These are phyloP conservation scores for Boletus insuetus DNA, from an alignment of 768 basidiomycete species.

Conservation along the genomic window DNA sequence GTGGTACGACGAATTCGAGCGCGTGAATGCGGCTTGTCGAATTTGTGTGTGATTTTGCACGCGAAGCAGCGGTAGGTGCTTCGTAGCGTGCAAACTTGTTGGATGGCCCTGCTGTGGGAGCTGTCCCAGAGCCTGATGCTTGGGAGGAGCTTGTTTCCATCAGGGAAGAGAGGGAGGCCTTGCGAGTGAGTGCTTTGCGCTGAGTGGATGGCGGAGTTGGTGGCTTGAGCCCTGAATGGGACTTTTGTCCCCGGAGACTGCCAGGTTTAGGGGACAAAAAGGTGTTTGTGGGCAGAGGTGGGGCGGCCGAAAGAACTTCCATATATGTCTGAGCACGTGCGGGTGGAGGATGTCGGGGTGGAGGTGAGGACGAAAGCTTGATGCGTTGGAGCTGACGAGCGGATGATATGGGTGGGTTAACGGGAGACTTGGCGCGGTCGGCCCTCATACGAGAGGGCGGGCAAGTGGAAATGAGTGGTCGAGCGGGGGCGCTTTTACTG, in stretches of 20 bases:
- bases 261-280: constrained; percentile 69
- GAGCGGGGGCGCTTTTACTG: constrained; percentile 59
- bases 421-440: constrained; percentile 72
- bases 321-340: constrained; percentile 60
- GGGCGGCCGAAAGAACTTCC: constrained; percentile 47
- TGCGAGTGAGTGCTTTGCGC: constrained; percentile 59
- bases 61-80: constrained; percentile 77
- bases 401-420: constrained; percentile 67
- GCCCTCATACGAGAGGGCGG: constrained; percentile 61
- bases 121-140: constrained; percentile 51
- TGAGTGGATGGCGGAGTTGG: constrained; percentile 64
- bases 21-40: constrained; percentile 60
- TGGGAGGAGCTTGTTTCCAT: constrained; percentile 59
- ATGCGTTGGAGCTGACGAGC: constrained; percentile 66
- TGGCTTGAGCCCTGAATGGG: constrained; percentile 77
- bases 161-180: constrained; percentile 76
- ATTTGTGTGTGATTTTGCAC: constrained; percentile 66
- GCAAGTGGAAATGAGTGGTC: constrained; percentile 47
- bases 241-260: constrained; percentile 80
- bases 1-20: constrained; percentile 67
- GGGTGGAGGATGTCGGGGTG: constrained; percentile 42
- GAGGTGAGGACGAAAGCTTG: constrained; percentile 68
- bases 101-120: constrained; percentile 32
- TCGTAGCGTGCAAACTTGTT: constrained; percentile 58
- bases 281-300: constrained; percentile 49